A percentile compares a stretch with the other conserved stretches of the same genome.
These are phyloP conservation scores for Balamuthia mandrillaris DNA, from an alignment of 208 protist genomes.

Conservation along the genomic window DNA sequence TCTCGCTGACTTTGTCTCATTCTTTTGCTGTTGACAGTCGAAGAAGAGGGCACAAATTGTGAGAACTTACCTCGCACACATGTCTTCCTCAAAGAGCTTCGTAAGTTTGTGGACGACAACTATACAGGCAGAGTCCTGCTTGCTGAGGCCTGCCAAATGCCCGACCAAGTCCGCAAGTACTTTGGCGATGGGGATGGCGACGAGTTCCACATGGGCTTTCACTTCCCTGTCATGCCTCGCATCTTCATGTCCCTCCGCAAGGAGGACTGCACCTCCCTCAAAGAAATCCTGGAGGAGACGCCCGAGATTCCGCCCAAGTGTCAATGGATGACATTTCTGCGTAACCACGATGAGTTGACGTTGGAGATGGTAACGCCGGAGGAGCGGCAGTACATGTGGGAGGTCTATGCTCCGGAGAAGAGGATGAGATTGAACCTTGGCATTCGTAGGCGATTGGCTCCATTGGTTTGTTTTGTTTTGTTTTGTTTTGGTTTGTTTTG, in stretches of 20 bases:
- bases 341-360: constrained; percentile 72
- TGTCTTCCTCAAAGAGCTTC: constrained; percentile 60
- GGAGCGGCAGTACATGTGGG: constrained; percentile 70
- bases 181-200: constrained; percentile 67
- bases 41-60: constrained; percentile 65
- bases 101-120: constrained; percentile 58
- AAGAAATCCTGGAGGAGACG: constrained; percentile 56
- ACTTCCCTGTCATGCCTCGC: constrained; percentile 70
- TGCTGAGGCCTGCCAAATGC: constrained; percentile 67
- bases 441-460: constrained; percentile 63
- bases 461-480: constrained; percentile 23
- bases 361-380: constrained; percentile 70
- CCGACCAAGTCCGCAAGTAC: constrained; percentile 61
- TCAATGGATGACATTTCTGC: constrained; percentile 68
- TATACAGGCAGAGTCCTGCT: constrained; percentile 61
- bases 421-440: constrained; percentile 65
- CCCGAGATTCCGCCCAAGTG: constrained; percentile 59
- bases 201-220: constrained; percentile 72
- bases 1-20: background rate
- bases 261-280: constrained; percentile 40
- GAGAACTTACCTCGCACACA: constrained; percentile 73
- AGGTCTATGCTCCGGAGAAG: constrained; percentile 58
- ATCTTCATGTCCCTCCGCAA: constrained; percentile 61
- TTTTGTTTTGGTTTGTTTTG: background rate
- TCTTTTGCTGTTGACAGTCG: background rate